Evolutionary conservation across 2,329 filamentous ascomycete genomes (phyloP).

Genomic region (Graphiopsis chlorocephala): DNA sequence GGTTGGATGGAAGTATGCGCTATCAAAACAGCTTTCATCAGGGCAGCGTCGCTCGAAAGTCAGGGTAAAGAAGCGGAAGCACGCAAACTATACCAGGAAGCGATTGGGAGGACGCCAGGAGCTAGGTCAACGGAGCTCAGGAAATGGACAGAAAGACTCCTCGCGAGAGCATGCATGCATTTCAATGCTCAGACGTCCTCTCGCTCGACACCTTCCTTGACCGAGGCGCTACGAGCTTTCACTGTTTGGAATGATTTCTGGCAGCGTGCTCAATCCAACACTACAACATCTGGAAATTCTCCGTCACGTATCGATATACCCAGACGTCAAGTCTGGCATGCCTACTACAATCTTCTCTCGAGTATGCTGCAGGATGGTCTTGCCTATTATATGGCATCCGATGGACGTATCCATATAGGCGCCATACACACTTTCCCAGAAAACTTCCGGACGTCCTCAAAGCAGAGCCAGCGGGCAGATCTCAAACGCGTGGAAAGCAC

Average conservation of each 20-base stretch:
- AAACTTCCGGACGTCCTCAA: conserved; percentile 24
- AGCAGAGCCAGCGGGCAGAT: conserved; percentile 63
- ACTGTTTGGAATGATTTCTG: conserved; percentile 69
- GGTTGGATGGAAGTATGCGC: conserved; percentile 80
- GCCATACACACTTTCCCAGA: conserved; percentile 17
- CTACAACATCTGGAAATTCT: conserved; percentile 33
- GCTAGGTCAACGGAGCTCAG: conserved; percentile 31
- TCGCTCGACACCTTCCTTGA: conserved; percentile 22
- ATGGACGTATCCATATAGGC: not conserved
- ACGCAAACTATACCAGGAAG: conserved; percentile 23
- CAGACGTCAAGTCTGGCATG: conserved; percentile 71
- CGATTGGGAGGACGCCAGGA: conserved; percentile 26
- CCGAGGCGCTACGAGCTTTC: conserved; percentile 40
- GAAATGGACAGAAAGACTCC: conserved; percentile 33
- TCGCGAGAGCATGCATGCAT: conserved; percentile 32
- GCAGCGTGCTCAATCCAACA: conserved; percentile 34
- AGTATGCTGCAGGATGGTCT: conserved; percentile 67
- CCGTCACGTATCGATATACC: conserved; percentile 37
- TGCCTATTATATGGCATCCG: conserved; percentile 45
- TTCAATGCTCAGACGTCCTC: conserved; percentile 25
- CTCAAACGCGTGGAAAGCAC: conserved; percentile 73
- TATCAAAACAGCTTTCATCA: conserved; percentile 31
- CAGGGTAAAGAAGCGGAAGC: conserved; percentile 25
- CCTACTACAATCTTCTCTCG: conserved; percentile 80
- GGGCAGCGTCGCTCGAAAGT: conserved; percentile 29